phyloP scores from a whole-genome alignment of 257 asterid species.

The Ocimum tenuiflorum region DNA sequence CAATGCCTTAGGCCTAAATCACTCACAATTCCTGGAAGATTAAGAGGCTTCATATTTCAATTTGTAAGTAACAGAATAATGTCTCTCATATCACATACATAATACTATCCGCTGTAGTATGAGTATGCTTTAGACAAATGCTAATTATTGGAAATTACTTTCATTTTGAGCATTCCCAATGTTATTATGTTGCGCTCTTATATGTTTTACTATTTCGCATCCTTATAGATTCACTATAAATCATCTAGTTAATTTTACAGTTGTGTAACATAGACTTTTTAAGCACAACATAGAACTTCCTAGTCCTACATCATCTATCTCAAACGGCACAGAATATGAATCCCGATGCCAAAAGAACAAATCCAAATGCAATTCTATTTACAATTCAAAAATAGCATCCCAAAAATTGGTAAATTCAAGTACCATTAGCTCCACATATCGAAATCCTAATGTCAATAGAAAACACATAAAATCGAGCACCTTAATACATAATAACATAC shows the following conservation, averaged over 20 bases:
- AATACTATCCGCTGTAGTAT: not conserved
- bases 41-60: not conserved
- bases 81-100: not conserved
- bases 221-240: not conserved
- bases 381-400: constrained; percentile 6
- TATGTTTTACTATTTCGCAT: not conserved
- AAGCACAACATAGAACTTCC: not conserved
- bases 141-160: not conserved
- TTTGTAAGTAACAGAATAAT: not conserved
- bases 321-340: not conserved
- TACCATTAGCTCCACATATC: not conserved
- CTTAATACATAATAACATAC: constrained; percentile 29
- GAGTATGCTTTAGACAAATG: not conserved
- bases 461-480: not conserved
- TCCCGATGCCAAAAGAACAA: not conserved
- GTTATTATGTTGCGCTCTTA: not conserved
- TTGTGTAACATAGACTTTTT: not conserved
- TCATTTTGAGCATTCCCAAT: not conserved
- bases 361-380: not conserved
- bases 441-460: not conserved
- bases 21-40: not conserved
- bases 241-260: not conserved
- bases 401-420: not conserved
- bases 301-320: not conserved
- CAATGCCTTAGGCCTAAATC: not conserved